phyloP scores from a whole-genome alignment of 768 basidiomycete species.

The Asterophora parasitica region DNA sequence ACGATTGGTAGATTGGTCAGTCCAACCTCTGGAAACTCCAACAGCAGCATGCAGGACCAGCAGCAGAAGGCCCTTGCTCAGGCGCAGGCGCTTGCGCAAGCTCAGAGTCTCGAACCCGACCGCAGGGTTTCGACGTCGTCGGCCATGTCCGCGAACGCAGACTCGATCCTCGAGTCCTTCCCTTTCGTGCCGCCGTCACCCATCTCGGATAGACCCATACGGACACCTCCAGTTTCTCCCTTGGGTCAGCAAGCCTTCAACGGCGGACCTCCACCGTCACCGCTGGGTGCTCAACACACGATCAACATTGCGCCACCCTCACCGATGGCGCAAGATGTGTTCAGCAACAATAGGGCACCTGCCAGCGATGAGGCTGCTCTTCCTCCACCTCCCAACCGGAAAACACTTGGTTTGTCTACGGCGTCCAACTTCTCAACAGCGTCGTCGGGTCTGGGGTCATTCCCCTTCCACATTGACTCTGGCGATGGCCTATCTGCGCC shows the following conservation, averaged over 20 bases:
- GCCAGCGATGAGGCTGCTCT: slow-evolving; percentile 27
- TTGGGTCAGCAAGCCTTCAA: slow-evolving; percentile 53
- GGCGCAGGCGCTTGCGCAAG: slow-evolving; percentile 56
- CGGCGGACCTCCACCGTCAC: slow-evolving; percentile 48
- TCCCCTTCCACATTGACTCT: slow-evolving; percentile 83
- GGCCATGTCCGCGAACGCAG: slow-evolving; percentile 63
- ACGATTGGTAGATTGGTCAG: slow-evolving; percentile 61
- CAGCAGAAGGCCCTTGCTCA: slow-evolving; percentile 60
- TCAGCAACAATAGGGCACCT: slow-evolving; percentile 22
- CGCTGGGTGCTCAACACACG: slow-evolving; percentile 46
- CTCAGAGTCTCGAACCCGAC: slow-evolving; percentile 39
- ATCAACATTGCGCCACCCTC: slow-evolving; percentile 44
- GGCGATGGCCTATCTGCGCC: slow-evolving; percentile 37
- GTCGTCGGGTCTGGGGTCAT: slow-evolving; percentile 77
- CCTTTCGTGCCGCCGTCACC: slow-evolving; percentile 88
- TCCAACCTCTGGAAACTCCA: slow-evolving; percentile 31
- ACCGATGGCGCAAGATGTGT: slow-evolving; percentile 50
- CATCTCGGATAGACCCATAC: slow-evolving; percentile 74
- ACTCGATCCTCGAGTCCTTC: slow-evolving; percentile 84
- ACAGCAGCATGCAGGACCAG: slow-evolving; percentile 55
- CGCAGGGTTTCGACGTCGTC: slow-evolving; percentile 63
- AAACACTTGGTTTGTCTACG: slow-evolving; percentile 65
- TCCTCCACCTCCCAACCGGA: slow-evolving; percentile 55
- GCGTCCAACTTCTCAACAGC: slow-evolving; percentile 74
- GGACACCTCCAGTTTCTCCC: slow-evolving; percentile 74